A percentile compares a stretch with the other conserved stretches of the same genome.
These are phyloP conservation scores for Microcos paniculata DNA, from an alignment of 345 rosid genomes.

Conservation along the genomic window DNA sequence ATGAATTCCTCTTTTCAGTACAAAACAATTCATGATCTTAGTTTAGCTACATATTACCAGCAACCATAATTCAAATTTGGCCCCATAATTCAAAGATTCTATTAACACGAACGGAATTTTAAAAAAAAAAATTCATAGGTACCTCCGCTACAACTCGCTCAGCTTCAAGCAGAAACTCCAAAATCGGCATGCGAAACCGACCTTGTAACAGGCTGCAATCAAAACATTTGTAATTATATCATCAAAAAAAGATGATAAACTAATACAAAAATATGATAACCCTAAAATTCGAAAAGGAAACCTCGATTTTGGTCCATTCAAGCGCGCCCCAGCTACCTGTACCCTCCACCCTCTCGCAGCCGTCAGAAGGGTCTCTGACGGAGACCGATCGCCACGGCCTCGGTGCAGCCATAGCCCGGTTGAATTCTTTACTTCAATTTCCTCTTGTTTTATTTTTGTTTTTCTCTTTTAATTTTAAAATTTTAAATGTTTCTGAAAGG, in stretches of 20 bases:
- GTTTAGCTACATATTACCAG: background rate
- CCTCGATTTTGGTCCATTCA: conserved; percentile 84
- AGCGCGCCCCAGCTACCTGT: conserved; percentile 81
- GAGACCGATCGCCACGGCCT: conserved; percentile 48
- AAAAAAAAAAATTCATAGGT: background rate
- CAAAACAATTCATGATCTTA: background rate
- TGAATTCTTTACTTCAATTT: background rate
- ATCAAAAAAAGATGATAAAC: background rate
- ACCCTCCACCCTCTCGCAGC: conserved; percentile 67
- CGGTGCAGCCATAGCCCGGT: conserved; percentile 46
- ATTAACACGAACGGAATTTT: no score
- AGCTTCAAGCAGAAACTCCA: conserved; percentile 69
- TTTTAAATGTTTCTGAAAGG: no score
- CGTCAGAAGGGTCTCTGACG: conserved; percentile 41
- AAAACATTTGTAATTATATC: background rate
- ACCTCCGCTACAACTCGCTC: conserved; percentile 74
- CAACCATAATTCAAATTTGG: no score
- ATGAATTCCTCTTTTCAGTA: background rate
- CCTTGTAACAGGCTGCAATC: conserved; percentile 47
- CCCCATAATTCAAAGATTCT: conserved; percentile 12
- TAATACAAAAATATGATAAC: conserved; percentile 1
- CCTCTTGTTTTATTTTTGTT: no score
- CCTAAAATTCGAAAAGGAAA: conserved; percentile 24
- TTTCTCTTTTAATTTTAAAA: no score
- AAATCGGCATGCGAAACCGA: conserved; percentile 49